Evolutionary conservation across 352 stramenopile genomes (phyloP).

Genomic region (Globisporangium okanoganense): DNA sequence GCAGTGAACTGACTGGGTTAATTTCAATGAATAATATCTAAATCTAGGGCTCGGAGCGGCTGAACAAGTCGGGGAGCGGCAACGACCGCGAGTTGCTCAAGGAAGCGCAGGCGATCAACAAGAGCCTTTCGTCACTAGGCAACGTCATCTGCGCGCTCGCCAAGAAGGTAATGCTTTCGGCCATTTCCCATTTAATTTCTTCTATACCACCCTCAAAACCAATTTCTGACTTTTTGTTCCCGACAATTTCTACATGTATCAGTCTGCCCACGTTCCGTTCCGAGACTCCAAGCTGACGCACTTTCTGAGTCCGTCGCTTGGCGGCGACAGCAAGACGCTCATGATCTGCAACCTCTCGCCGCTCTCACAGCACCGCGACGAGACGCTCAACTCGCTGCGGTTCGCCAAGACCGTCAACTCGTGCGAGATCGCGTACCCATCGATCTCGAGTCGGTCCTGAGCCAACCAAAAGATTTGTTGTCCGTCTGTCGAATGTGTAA

Average conservation of each 20-base stretch:
- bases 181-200: not conserved
- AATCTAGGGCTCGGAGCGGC: slow-evolving; percentile 67
- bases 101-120: slow-evolving; percentile 85
- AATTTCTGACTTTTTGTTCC: not conserved
- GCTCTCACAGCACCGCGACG: slow-evolving; percentile 63
- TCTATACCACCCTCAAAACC: not conserved
- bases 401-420: slow-evolving; percentile 89
- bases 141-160: slow-evolving; percentile 82
- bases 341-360: slow-evolving; percentile 91
- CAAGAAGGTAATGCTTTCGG: slow-evolving; percentile 54
- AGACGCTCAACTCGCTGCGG: slow-evolving; percentile 83
- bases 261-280: slow-evolving; percentile 81
- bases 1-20: not conserved
- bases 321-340: slow-evolving; percentile 85
- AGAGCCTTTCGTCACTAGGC: slow-evolving; percentile 78
- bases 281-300: slow-evolving; percentile 89
- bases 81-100: slow-evolving; percentile 76
- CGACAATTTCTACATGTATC: not conserved
- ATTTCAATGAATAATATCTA: not conserved
- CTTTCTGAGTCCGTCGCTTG: slow-evolving; percentile 80
- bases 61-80: slow-evolving; percentile 79
- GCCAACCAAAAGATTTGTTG: not conserved
- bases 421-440: slow-evolving; percentile 77
- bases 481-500: not conserved
- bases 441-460: slow-evolving; percentile 38